Evolutionary conservation across 2,329 filamentous ascomycete species (phyloP).

Genomic region (Monilinia laxa): DNA sequence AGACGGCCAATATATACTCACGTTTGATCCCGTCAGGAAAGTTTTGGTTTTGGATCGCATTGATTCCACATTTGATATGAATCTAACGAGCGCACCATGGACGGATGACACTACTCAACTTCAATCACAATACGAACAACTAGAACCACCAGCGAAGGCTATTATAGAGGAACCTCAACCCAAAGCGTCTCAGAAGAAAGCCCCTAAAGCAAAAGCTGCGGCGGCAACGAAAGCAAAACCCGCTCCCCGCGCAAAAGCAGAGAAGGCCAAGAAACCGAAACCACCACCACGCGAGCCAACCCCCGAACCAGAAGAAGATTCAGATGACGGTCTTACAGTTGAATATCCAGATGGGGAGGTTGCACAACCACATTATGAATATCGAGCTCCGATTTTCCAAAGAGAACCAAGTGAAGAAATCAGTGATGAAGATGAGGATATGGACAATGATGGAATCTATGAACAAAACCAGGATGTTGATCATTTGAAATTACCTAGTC

Average conservation of each 20-base stretch:
- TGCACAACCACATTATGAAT: conserved; percentile 33
- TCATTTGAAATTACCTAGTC: conserved; percentile 54
- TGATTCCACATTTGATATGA: conserved; percentile 84
- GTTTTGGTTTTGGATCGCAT: conserved; percentile 80
- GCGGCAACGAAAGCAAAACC: conserved; percentile 36
- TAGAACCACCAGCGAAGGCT: conserved; percentile 41
- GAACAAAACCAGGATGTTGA: conserved; percentile 41
- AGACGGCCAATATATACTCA: conserved; percentile 62
- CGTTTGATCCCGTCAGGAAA: conserved; percentile 73
- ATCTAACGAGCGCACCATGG: conserved; percentile 68
- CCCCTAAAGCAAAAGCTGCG: conserved; percentile 36
- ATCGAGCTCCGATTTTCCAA: conserved; percentile 35
- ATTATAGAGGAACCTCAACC: conserved; percentile 20
- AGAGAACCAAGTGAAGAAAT: conserved; percentile 40
- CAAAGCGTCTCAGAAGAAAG: conserved; percentile 32
- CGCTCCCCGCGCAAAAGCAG: conserved; percentile 37
- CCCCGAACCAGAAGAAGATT: conserved; percentile 45
- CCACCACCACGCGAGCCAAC: conserved; percentile 36
- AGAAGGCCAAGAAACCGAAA: conserved; percentile 41
- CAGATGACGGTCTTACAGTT: conserved; percentile 57
- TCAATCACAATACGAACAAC: conserved; percentile 64
- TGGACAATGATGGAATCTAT: conserved; percentile 47
- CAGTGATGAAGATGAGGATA: conserved; percentile 50
- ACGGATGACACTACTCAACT: conserved; percentile 64
- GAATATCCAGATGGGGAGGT: conserved; percentile 58